Percentiles rank a stretch among this genome's conserved stretches.
Conservation (phyloP, 2,329 filamentous ascomycete genomes). For the Coccinonectria pachysandricola region DNA sequence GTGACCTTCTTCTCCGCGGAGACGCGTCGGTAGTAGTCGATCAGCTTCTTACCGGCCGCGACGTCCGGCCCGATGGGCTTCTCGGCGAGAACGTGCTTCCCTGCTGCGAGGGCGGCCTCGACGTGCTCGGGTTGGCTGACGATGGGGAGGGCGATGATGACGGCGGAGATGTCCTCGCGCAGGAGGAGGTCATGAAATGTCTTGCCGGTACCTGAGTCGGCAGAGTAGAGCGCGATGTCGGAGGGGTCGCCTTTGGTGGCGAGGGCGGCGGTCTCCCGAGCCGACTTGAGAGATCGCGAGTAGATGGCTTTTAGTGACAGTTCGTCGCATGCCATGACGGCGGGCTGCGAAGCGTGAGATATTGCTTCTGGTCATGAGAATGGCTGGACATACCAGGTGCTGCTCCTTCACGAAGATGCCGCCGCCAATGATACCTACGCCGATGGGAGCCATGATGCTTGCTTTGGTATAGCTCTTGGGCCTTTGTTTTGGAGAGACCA, state of each 20-base stretch:
- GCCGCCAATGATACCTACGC: slow-evolving; percentile 51
- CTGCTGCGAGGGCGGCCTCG: slow-evolving; percentile 47
- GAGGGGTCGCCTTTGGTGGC: slow-evolving; percentile 19
- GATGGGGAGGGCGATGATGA: slow-evolving; percentile 55
- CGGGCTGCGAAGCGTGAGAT: slow-evolving; percentile 32
- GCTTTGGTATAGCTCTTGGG: slow-evolving; percentile 1
- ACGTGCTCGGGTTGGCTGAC: slow-evolving; percentile 47
- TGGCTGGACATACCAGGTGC: slow-evolving; percentile 36
- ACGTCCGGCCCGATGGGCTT: slow-evolving; percentile 58
- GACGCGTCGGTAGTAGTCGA: slow-evolving; percentile 24
- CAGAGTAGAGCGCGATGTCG: slow-evolving; percentile 50
- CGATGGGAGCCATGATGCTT: slow-evolving; percentile 27
- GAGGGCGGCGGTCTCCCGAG: slow-evolving; percentile 33
- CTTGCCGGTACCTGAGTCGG: slow-evolving; percentile 37
- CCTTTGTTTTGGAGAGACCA: too few species aligned
- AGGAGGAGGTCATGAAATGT: slow-evolving; percentile 40
- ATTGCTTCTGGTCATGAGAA: background rate
- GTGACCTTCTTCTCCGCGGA: slow-evolving; percentile 22
- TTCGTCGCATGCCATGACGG: slow-evolving; percentile 40
- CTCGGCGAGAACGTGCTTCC: slow-evolving; percentile 61
- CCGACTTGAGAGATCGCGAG: slow-evolving; percentile 50
- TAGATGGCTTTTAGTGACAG: slow-evolving; percentile 55
- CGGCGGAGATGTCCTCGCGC: slow-evolving; percentile 42
- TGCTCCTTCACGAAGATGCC: slow-evolving; percentile 52
- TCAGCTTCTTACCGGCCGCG: slow-evolving; percentile 29